Evolutionary conservation across 2,329 filamentous ascomycete genomes (phyloP).

Genomic region (Tolypocladium amazonense): DNA sequence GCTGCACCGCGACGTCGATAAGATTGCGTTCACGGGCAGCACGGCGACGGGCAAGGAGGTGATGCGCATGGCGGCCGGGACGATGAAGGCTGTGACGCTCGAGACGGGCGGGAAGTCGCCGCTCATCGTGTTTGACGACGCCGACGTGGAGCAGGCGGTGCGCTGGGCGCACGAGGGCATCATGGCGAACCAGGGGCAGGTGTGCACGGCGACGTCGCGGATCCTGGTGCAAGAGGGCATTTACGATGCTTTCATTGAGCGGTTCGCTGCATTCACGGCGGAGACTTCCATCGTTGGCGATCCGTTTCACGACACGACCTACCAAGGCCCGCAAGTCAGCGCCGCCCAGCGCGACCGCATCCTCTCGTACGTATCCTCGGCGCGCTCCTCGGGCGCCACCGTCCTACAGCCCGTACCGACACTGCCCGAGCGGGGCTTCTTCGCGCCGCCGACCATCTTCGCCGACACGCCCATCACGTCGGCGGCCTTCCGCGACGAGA

Average conservation of each 20-base stretch:
- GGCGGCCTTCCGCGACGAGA: conserved; percentile 34
- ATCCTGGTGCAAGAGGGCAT: conserved; percentile 52
- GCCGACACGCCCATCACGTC: conserved; percentile 30
- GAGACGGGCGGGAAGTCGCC: conserved; percentile 60
- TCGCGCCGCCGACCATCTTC: conserved; percentile 35
- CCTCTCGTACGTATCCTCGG: conserved; percentile 46
- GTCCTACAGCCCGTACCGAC: conserved; percentile 52
- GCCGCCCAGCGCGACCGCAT: conserved; percentile 61
- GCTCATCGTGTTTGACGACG: conserved; percentile 53
- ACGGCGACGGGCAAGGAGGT: conserved; percentile 63
- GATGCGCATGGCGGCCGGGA: conserved; percentile 64
- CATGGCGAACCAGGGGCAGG: conserved; percentile 52
- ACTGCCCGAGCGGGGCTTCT: conserved; percentile 28
- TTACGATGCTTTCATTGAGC: conserved; percentile 52
- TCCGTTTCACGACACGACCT: conserved; percentile 57
- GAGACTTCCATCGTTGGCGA: conserved; percentile 55
- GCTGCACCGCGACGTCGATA: conserved; percentile 58
- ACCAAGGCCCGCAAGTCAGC: conserved; percentile 66
- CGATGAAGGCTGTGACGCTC: conserved; percentile 54
- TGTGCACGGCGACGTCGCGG: conserved; percentile 54
- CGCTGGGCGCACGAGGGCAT: conserved; percentile 43
- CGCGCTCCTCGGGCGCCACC: conserved; percentile 44
- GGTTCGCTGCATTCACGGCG: conserved; percentile 49
- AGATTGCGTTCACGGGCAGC: conserved; percentile 71
- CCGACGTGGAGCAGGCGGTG: conserved; percentile 56